Evolutionary conservation across 208 protist species (phyloP), one percentile per base, ranked within the genome.

Genomic region (Leishmania tarentolae): DNA sequence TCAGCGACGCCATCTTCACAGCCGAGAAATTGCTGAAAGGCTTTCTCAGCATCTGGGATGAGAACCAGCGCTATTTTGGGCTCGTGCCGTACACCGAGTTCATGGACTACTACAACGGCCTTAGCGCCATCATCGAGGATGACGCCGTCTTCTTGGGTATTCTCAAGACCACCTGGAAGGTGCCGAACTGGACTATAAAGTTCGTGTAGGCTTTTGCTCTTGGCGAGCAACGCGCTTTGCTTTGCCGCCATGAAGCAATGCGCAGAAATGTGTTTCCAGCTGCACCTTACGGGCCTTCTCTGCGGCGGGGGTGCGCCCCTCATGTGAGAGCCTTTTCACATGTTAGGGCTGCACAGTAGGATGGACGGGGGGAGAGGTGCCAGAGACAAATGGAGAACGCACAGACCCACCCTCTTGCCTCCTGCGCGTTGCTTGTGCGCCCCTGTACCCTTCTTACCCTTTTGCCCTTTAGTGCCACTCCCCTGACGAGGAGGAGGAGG

Each of bases 91-190:
- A 93, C 74, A 74, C 93, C 2, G 96, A 98, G 88, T 98, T 97
- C 81, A 68, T 95, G 59, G 96, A 98, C 83, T 98, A 98, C 86
- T 98, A 98, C 87, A 97, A 93, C 79, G 96, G 96, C 4, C 88
- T 98, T 21, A 97, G 94, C 74, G 92, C 93, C 0, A 90, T 95
- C 47, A 96, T 98, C 56, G 92, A 94, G 15, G 83, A 96, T 2
- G 96, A 98, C 79, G 83, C 88, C 3, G 85, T 96, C 28, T 98
- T 98, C 78, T 71, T 95, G 35, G 88, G 89, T 47, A 93, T 98
- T 37, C 84, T 98, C 37, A 57, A 88, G 78, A 92, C 90, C 28
- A 93, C 94, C 37, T 98, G 96, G 94, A 98, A 97, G 82, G 50
- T 96, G 37, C 87, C 89, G 19, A 66, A 80, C n/a, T 94, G 89